Evolutionary conservation across 306 rosid genomes (phyloP).

Genomic region (Ormosia semicastrata): DNA sequence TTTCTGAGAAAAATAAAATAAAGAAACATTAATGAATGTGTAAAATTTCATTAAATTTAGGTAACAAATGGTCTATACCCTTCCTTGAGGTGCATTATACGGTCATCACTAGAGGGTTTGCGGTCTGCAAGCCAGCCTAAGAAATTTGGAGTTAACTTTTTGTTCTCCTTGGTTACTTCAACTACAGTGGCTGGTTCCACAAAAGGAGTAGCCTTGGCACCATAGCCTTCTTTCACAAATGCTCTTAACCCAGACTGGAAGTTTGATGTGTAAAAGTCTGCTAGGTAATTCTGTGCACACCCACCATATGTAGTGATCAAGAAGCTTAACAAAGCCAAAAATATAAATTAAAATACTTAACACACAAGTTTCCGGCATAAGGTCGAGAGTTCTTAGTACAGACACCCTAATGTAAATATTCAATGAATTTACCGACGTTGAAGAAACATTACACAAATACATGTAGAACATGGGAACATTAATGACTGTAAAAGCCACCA

Average conservation of each 20-base stretch:
- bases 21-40: background rate
- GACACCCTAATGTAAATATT: background rate
- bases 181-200: conserved; percentile 80
- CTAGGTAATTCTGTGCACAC: conserved; percentile 70
- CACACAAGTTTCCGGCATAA: too few relatives aligned
- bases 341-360: too few relatives aligned
- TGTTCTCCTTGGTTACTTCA: conserved; percentile 72
- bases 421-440: background rate
- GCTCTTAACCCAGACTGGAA: conserved; percentile 98
- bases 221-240: conserved; percentile 88
- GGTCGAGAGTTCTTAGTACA: conserved; percentile 5
- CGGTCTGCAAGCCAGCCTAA: conserved; percentile 90
- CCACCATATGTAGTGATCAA: too few relatives aligned
- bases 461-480: background rate
- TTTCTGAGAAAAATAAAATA: background rate
- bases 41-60: background rate
- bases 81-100: conserved; percentile 93
- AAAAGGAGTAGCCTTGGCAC: conserved; percentile 90
- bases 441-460: background rate
- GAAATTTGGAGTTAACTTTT: conserved; percentile 79
- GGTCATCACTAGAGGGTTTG: conserved; percentile 76
- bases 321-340: too few relatives aligned
- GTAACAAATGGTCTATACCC: conserved; percentile 50
- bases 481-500: background rate
- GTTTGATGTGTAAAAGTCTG: conserved; percentile 92